Conservation (phyloP, 768 basidiomycete genomes). For the Panus rudis region DNA sequence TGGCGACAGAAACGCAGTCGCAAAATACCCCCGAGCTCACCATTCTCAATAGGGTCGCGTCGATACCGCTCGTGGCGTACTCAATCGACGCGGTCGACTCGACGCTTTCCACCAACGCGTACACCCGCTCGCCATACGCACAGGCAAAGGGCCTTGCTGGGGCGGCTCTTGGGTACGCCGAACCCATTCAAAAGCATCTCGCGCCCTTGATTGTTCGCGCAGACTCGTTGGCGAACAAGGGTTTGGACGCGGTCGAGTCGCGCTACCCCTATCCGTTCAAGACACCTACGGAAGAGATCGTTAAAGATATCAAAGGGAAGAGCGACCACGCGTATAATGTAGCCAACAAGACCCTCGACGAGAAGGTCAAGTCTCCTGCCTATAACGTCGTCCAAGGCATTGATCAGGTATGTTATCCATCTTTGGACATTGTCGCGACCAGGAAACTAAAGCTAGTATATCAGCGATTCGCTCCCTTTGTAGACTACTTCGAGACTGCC, state of each 20-base stretch:
- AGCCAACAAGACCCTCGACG: conserved; percentile 60
- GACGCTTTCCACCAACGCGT: conserved; percentile 50
- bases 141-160: conserved; percentile 55
- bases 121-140: conserved; percentile 59
- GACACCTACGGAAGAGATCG: conserved; percentile 65
- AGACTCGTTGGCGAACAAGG: conserved; percentile 66
- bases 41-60: conserved; percentile 53
- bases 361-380: conserved; percentile 58
- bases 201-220: conserved; percentile 60
- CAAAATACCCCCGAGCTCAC: conserved; percentile 47
- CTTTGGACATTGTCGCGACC: conserved; percentile 3
- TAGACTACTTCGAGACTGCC: conserved; percentile 62
- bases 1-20: conserved; percentile 31
- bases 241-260: conserved; percentile 64
- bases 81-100: conserved; percentile 53
- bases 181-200: conserved; percentile 58
- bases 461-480: conserved; percentile 66
- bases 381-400: conserved; percentile 56
- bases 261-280: conserved; percentile 74
- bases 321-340: conserved; percentile 48
- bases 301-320: conserved; percentile 48
- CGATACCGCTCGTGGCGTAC: conserved; percentile 67
- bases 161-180: conserved; percentile 36
- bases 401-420: conserved; percentile 49
- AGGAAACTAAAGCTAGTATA: conserved; percentile 14